Conservation (phyloP, 2,329 filamentous ascomycete genomes). For the Trichoderma sp. region DNA sequence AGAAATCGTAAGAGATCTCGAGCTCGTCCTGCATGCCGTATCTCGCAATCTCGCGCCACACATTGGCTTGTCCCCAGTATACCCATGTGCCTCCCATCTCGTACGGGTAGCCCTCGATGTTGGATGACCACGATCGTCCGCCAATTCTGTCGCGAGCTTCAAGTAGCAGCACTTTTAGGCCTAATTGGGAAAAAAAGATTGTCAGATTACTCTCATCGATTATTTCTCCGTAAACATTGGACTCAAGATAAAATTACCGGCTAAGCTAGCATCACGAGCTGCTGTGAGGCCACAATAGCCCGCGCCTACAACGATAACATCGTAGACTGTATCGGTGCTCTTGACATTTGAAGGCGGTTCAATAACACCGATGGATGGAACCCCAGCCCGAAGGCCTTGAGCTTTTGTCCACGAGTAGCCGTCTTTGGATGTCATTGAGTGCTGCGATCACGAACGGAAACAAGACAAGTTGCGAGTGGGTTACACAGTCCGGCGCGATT, state of each 20-base stretch:
- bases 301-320: slow-evolving; percentile 20
- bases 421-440: slow-evolving; percentile 22
- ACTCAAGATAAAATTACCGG: not conserved
- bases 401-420: slow-evolving; percentile 20
- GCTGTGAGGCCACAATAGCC: slow-evolving; percentile 24
- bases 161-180: slow-evolving; percentile 12
- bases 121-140: slow-evolving; percentile 21
- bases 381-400: slow-evolving; percentile 14
- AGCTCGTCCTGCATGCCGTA: slow-evolving; percentile 22
- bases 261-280: slow-evolving; percentile 20
- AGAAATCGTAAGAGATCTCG: slow-evolving; percentile 23
- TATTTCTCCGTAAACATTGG: not conserved
- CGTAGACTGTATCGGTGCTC: slow-evolving; percentile 18
- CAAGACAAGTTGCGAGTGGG: not conserved
- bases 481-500: not conserved
- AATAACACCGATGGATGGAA: slow-evolving; percentile 20
- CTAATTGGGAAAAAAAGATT: not conserved
- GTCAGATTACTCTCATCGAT: not conserved
- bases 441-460: not conserved
- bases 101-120: slow-evolving; percentile 20
- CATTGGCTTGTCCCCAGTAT: slow-evolving; percentile 18
- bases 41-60: slow-evolving; percentile 25
- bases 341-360: slow-evolving; percentile 18
- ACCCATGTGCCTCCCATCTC: slow-evolving; percentile 23
- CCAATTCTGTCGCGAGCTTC: slow-evolving; percentile 20